phyloP scores from a whole-genome alignment of 2,329 filamentous ascomycete species.

The Alternaria arborescens region DNA sequence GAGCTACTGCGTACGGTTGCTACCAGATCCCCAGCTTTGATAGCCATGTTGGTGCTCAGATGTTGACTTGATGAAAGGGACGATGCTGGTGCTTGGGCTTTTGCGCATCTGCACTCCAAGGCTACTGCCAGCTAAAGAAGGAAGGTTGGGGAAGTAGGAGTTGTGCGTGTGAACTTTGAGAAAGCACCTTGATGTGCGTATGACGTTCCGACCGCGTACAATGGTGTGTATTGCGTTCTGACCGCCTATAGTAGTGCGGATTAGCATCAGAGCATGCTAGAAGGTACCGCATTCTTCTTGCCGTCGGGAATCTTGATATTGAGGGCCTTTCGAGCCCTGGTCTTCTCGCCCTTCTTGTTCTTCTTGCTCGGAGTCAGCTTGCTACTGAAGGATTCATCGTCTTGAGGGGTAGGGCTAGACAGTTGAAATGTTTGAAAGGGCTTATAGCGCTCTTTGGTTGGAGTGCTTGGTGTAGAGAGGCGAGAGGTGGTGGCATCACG shows the following conservation, averaged over 20 bases:
- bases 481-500: background rate
- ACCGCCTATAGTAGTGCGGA: background rate
- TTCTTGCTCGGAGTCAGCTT: background rate
- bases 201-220: no score
- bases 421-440: background rate
- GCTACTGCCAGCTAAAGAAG: constrained; percentile 40
- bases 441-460: accelerated
- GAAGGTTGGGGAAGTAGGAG: constrained; percentile 59
- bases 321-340: constrained; percentile 18
- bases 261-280: background rate
- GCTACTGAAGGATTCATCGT: background rate
- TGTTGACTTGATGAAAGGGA: no score
- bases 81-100: no score
- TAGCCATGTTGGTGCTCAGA: no score
- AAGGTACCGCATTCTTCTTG: constrained; percentile 8
- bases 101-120: constrained; percentile 19
- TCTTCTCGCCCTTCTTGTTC: background rate
- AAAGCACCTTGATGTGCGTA: no score
- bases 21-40: no score
- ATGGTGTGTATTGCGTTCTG: background rate
- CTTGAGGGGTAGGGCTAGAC: background rate
- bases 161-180: constrained; percentile 43
- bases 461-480: constrained; percentile 5
- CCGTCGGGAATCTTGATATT: constrained; percentile 21
- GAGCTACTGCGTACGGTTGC: no score